These are phyloP conservation scores for Pleurotus citrinopileatus DNA, from an alignment of 768 basidiomycete species.

Conservation along the genomic window DNA sequence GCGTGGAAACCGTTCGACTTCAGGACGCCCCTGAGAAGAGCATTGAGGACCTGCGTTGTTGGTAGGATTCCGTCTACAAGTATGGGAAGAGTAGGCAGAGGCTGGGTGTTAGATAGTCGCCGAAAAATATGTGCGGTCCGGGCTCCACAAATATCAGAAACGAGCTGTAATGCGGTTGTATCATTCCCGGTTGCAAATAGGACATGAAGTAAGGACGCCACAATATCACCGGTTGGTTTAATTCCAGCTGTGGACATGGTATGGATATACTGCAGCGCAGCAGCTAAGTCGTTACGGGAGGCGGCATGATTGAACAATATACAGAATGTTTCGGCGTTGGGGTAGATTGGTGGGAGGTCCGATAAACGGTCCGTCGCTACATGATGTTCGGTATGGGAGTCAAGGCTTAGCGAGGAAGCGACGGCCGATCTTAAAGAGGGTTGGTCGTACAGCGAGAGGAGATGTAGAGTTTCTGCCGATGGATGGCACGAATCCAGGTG, in stretches of 20 bases:
- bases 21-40: slow-evolving; percentile 51
- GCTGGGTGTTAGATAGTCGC: slow-evolving; percentile 16
- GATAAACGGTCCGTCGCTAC: neutral
- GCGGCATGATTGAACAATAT: slow-evolving; percentile 59
- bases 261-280: slow-evolving; percentile 43
- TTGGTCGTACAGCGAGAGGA: slow-evolving; percentile 48
- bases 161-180: slow-evolving; percentile 48
- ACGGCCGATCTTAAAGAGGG: neutral
- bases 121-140: slow-evolving; percentile 26
- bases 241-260: slow-evolving; percentile 43
- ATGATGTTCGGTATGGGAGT: slow-evolving; percentile 22
- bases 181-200: slow-evolving; percentile 46
- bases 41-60: slow-evolving; percentile 56
- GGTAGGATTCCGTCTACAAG: slow-evolving; percentile 29
- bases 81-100: slow-evolving; percentile 23
- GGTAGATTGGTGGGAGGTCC: slow-evolving; percentile 24
- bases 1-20: slow-evolving; percentile 45
- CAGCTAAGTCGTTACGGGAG: slow-evolving; percentile 37
- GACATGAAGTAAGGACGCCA: slow-evolving; percentile 56
- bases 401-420: neutral
- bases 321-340: slow-evolving; percentile 61
- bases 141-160: slow-evolving; percentile 42
- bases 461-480: slow-evolving; percentile 38
- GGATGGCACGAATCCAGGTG: slow-evolving; percentile 52
- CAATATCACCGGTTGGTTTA: slow-evolving; percentile 40